These are phyloP conservation scores for Aspergillus avenaceus DNA, from an alignment of 495 filamentous ascomycete genomes.

Conservation along the genomic window DNA sequence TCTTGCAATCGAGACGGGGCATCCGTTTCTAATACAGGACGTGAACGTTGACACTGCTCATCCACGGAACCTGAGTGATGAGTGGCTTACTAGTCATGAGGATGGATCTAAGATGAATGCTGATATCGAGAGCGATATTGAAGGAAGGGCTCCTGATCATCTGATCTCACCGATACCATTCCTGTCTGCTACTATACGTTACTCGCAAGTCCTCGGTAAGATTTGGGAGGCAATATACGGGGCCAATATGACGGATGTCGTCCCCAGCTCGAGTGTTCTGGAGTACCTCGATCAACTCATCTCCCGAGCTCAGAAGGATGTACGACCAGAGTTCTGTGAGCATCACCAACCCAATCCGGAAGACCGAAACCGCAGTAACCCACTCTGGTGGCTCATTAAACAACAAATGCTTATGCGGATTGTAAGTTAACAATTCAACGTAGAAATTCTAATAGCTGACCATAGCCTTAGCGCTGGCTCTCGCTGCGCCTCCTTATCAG, in stretches of 20 bases:
- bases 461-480: slow-evolving; percentile 18
- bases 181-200: slow-evolving; percentile 19
- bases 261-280: slow-evolving; percentile 7
- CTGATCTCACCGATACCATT: slow-evolving; percentile 12
- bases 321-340: slow-evolving; percentile 13
- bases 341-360: slow-evolving; percentile 5
- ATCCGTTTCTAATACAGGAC: slow-evolving; percentile 25
- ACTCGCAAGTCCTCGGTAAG: slow-evolving; percentile 22
- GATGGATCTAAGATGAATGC: neutral
- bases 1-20: slow-evolving; percentile 24
- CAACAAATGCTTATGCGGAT: slow-evolving; percentile 24
- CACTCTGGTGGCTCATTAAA: slow-evolving; percentile 20
- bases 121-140: neutral
- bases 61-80: slow-evolving; percentile 19
- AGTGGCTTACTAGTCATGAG: slow-evolving; percentile 12
- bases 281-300: slow-evolving; percentile 20
- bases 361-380: neutral
- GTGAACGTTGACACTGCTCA: slow-evolving; percentile 20
- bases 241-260: slow-evolving; percentile 10
- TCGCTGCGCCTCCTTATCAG: slow-evolving; percentile 22
- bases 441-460: neutral
- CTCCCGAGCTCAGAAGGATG: slow-evolving; percentile 15
- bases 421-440: slow-evolving; percentile 4
- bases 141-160: neutral
- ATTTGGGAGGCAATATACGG: slow-evolving; percentile 26